phyloP scores from a whole-genome alignment of 176 grass and related monocot genomes.

The Carex myosuroides region DNA sequence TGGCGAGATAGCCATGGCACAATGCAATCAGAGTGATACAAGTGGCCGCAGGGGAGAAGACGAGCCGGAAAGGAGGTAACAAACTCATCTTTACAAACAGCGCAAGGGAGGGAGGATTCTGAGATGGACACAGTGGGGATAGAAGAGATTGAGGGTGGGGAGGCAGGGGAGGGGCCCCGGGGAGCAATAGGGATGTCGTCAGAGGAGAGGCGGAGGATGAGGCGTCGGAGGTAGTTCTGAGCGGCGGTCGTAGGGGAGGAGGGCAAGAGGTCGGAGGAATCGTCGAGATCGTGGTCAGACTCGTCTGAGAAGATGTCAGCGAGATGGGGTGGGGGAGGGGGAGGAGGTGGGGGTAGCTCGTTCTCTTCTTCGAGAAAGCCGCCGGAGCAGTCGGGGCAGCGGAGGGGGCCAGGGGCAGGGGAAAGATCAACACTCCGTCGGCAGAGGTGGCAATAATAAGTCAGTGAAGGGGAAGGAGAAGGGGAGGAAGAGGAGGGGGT shows the following conservation, averaged over 20 bases:
- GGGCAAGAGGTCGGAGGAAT: slow-evolving; percentile 10
- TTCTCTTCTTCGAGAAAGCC: slow-evolving; percentile 37
- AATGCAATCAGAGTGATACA: slow-evolving; percentile 82
- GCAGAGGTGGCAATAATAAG: slow-evolving; percentile 32
- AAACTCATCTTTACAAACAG: slow-evolving; percentile 88
- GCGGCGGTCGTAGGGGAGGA: slow-evolving; percentile 12
- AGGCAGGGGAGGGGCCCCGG: slow-evolving; percentile 37
- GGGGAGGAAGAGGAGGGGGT: slow-evolving; percentile 6
- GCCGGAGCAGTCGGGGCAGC: slow-evolving; percentile 53
- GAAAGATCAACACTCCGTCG: background rate
- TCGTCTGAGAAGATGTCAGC: slow-evolving; percentile 29
- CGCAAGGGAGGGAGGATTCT: slow-evolving; percentile 35
- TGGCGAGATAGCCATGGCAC: slow-evolving; percentile 65
- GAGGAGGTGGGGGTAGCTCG: slow-evolving; percentile 3
- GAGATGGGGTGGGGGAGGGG: slow-evolving; percentile 30
- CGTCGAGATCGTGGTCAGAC: slow-evolving; percentile 22
- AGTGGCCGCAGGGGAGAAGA: slow-evolving; percentile 66
- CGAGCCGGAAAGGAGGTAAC: slow-evolving; percentile 28
- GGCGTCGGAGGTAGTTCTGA: slow-evolving; percentile 31
- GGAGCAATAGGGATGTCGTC: background rate
- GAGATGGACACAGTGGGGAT: slow-evolving; percentile 57
- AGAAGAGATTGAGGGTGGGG: slow-evolving; percentile 46
- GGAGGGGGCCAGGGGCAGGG: background rate
- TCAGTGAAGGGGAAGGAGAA: background rate
- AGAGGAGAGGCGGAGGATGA: slow-evolving; percentile 20